Base-by-base conservation (phyloP, 306 rosid genomes). In the Trifolium pratense region DNA sequence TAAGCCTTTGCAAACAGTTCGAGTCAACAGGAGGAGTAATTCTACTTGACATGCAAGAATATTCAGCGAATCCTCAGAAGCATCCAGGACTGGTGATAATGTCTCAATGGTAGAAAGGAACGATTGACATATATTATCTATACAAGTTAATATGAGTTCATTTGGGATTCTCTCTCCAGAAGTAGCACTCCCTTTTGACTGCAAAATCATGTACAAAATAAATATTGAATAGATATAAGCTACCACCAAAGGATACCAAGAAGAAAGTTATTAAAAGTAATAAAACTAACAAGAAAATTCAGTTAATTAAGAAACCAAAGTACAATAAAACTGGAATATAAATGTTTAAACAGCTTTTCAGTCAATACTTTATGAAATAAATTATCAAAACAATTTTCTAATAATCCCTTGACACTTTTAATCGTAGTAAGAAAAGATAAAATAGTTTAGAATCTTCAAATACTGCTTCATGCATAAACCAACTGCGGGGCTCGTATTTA, bases 41-140 rank as follows among this genome's bases (percentile, higher is more conserved):
- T 94, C 96, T 57, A 83, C 82, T 83, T 88, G 95, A 68, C 87
- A 86, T 6, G 85, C 79, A 67, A 94, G 96, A 71, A 88, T 84
- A 78, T 77, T 78, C 71, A 88, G 92, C 73, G 83, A 76, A 75
- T 85, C 85, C 67, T 84, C 83, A 15, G 95, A 82, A 46, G 85
- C 87, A 79, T 84, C 86, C 40, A 78, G 81, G 64, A 72, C 80
- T 46, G 86, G 81, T 66, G 87, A 84, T 71, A 91, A 68, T 56
- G 81, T 86, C 84, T 88, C 91, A 60, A 91, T 75, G 20, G 89
- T 87, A 56, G 77, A 74, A 7, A 74, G 84, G 81, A 94, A 84
- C 81, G 90, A 85, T 58, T 68, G 75, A 78, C 96, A 91, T 74
- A 86, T 63, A 73, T 83, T 77, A 51, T 87, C 91, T 52, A 91